phyloP scores from a whole-genome alignment of 768 basidiomycete species.

The Mycena chlorophos region DNA sequence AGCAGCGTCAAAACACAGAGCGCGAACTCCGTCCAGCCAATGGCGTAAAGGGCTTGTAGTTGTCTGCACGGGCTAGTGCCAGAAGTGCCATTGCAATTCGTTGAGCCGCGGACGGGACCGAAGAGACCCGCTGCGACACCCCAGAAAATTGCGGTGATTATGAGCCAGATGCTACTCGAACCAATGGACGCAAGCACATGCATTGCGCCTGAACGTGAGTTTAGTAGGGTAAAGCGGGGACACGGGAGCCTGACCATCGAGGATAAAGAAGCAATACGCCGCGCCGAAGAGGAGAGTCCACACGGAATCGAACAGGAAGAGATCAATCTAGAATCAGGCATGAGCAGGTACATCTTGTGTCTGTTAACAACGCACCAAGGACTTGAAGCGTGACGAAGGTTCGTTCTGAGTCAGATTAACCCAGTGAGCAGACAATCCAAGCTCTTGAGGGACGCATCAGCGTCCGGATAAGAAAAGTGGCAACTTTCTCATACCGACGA shows the following conservation, averaged over 20 bases:
- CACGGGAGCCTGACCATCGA: conserved; percentile 35
- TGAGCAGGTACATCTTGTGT: conserved; percentile 1
- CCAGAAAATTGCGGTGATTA: conserved; percentile 52
- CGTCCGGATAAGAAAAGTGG: no score
- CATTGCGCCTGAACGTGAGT: conserved; percentile 26
- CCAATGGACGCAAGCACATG: conserved; percentile 54
- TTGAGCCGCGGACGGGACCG: conserved; percentile 39
- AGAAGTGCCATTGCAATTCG: conserved; percentile 41
- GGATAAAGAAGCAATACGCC: conserved; percentile 51
- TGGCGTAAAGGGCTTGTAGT: conserved; percentile 47
- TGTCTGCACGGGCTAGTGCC: conserved; percentile 43
- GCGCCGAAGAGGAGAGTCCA: conserved; percentile 55
- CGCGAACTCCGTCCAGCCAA: conserved; percentile 56
- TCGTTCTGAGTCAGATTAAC: conserved; percentile 46
- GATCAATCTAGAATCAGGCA: conserved; percentile 30
- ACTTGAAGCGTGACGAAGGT: conserved; percentile 31
- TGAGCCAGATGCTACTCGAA: conserved; percentile 52
- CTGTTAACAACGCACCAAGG: conserved; percentile 12
- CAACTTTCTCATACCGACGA: no score
- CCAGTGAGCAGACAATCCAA: conserved; percentile 53
- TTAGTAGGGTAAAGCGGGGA: not conserved
- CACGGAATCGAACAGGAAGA: conserved; percentile 43
- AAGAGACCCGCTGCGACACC: conserved; percentile 49
- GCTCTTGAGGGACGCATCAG: no score
- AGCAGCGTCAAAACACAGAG: conserved; percentile 46